Percentiles rank a stretch among this genome's conserved stretches.
phyloP scores from a whole-genome alignment of 129 eudicot species.

The Apium graveolens region DNA sequence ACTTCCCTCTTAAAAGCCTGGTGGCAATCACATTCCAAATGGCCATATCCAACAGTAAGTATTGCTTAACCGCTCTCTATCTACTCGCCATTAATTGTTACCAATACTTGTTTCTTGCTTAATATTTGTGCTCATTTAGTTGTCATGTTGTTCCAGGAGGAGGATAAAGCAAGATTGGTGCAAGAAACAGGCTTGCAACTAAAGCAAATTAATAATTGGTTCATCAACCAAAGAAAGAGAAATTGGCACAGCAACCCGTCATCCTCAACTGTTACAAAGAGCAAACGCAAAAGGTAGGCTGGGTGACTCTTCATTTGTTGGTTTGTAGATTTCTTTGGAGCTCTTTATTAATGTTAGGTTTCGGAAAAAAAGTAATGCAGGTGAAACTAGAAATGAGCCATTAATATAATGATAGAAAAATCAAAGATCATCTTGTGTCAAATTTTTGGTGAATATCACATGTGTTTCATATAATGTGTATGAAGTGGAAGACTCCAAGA shows the following conservation, averaged over 20 bases:
- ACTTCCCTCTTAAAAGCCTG: conserved; percentile 80
- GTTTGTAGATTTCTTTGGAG: not conserved
- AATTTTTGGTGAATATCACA: not conserved
- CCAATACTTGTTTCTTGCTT: not conserved
- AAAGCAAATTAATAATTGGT: conserved; percentile 92
- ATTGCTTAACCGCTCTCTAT: not conserved
- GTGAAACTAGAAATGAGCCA: conserved; percentile 30
- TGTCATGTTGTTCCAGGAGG: conserved; percentile 43
- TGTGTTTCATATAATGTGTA: not conserved
- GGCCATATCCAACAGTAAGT: conserved; percentile 85
- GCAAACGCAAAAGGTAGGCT: conserved; percentile 72
- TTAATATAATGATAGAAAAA: conserved; percentile 18
- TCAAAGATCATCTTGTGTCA: conserved; percentile 8
- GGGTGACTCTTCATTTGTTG: not conserved
- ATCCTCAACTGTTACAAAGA: conserved; percentile 54
- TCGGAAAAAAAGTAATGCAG: conserved; percentile 37
- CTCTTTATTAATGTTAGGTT: conserved; percentile 23
- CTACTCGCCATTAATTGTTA: not conserved
- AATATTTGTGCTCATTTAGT: not conserved
- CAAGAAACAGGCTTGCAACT: conserved; percentile 78
- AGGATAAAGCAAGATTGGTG: conserved; percentile 70
- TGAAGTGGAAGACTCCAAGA: conserved; percentile 3
- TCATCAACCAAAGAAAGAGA: conserved; percentile 85
- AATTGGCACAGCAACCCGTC: conserved; percentile 85
- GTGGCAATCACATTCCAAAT: conserved; percentile 94